Evolutionary conservation across 108 stramenopile genomes (phyloP).

Genomic region (Cylindrotheca fusiformis): DNA sequence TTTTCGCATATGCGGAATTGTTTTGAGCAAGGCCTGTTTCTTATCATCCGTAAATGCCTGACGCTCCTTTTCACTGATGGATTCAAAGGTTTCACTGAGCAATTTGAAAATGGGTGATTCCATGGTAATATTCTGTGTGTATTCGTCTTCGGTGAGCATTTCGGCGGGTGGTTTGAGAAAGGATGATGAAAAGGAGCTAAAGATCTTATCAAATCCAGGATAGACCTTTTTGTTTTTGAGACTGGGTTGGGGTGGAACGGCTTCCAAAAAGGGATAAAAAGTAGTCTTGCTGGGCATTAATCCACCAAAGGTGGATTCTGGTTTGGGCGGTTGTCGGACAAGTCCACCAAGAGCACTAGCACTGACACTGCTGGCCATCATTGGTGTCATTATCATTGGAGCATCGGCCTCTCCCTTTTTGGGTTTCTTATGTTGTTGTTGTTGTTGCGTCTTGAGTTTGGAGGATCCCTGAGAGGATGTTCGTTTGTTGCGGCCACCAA

Average conservation of each 20-base stretch:
- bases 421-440: too few relatives aligned
- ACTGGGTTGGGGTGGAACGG: slow-evolving; percentile 36
- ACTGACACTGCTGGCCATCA: too few relatives aligned
- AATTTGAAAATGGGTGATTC: slow-evolving; percentile 14
- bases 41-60: slow-evolving; percentile 17
- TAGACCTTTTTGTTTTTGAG: slow-evolving; percentile 47
- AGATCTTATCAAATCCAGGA: slow-evolving; percentile 33
- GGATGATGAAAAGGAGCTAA: slow-evolving; percentile 17
- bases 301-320: slow-evolving; percentile 29
- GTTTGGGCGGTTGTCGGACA: slow-evolving; percentile 21
- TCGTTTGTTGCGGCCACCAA: slow-evolving; percentile 33
- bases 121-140: neutral
- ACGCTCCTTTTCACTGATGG: slow-evolving; percentile 21
- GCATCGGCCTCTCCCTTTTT: too few relatives aligned
- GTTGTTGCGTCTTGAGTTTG: slow-evolving; percentile 2
- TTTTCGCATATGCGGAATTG: slow-evolving; percentile 14
- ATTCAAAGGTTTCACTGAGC: slow-evolving; percentile 24
- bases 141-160: neutral
- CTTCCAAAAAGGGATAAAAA: slow-evolving; percentile 55
- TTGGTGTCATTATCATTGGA: too few relatives aligned
- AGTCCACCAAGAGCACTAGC: too few relatives aligned
- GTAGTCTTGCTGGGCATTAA: slow-evolving; percentile 29
- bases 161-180: neutral
- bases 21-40: slow-evolving; percentile 2
- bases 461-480: neutral